A percentile compares a stretch with the other conserved stretches of the same genome.
phyloP scores from a whole-genome alignment of 371 early-diverging fungal genomes.

The Syncephalastrum monosporum region DNA sequence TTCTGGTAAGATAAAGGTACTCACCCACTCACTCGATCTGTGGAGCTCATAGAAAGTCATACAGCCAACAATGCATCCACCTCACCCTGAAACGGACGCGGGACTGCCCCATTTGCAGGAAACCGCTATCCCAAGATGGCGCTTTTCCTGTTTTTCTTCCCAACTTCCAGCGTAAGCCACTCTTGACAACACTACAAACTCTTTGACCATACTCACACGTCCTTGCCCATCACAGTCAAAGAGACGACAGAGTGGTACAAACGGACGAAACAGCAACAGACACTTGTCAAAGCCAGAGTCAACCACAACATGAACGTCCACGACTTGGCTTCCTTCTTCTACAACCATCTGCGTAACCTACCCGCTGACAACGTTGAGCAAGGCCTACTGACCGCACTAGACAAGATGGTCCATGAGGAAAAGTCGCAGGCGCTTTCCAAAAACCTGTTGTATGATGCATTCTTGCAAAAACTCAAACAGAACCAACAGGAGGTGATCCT shows the following conservation, averaged over 20 bases:
- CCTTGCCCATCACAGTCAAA: neutral
- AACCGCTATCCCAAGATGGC: slow-evolving; percentile 45
- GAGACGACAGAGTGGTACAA: slow-evolving; percentile 8
- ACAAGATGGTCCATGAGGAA: slow-evolving; percentile 57
- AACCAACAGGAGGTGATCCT: slow-evolving; percentile 12
- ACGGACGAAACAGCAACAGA: neutral
- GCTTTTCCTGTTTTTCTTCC: slow-evolving; percentile 62
- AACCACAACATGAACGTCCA: neutral
- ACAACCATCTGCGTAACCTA: neutral
- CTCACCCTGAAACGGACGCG: slow-evolving; percentile 14
- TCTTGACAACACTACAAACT: neutral
- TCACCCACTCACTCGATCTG: neutral
- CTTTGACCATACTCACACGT: neutral
- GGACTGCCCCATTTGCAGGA: slow-evolving; percentile 76
- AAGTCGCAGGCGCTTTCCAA: slow-evolving; percentile 49
- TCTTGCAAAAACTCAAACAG: slow-evolving; percentile 47
- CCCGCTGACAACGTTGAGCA: slow-evolving; percentile 47
- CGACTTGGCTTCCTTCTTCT: slow-evolving; percentile 4
- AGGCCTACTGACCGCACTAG: slow-evolving; percentile 52
- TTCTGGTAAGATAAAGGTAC: slow-evolving; percentile 66
- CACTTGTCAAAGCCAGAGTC: neutral
- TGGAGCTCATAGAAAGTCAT: slow-evolving; percentile 52
- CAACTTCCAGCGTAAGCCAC: slow-evolving; percentile 69
- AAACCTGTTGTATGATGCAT: slow-evolving; percentile 56
- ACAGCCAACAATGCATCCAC: slow-evolving; percentile 70